Conservation (phyloP, 805 yeast genomes). For the Saccharomycopsis lassenensis region DNA sequence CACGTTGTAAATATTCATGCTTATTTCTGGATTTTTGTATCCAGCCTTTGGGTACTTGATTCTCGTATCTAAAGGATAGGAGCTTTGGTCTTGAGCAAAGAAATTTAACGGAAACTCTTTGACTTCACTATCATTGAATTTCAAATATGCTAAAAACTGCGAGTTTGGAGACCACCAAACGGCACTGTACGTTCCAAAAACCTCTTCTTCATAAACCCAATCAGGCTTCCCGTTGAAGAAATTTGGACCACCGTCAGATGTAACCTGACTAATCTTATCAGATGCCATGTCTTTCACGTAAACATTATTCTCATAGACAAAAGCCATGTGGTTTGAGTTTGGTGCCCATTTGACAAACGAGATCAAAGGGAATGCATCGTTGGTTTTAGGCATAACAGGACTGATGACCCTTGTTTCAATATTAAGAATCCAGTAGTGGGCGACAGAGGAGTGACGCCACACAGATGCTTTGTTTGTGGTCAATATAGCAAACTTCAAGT, state of each 20-base stretch:
- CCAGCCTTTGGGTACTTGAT: slow-evolving; percentile 73
- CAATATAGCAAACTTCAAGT: slow-evolving; percentile 46
- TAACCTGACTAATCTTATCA: slow-evolving; percentile 26
- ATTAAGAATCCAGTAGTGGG: slow-evolving; percentile 33
- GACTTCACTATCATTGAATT: slow-evolving; percentile 50
- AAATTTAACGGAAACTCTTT: slow-evolving; percentile 32
- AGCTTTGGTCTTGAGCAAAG: slow-evolving; percentile 23
- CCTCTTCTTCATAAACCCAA: slow-evolving; percentile 83
- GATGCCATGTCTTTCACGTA: slow-evolving; percentile 28
- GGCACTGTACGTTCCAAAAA: slow-evolving; percentile 43
- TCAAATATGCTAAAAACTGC: slow-evolving; percentile 40
- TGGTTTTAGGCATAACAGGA: slow-evolving; percentile 19
- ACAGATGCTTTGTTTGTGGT: slow-evolving; percentile 51
- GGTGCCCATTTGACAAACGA: slow-evolving; percentile 67
- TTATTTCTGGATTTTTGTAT: slow-evolving; percentile 42
- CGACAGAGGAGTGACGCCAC: slow-evolving; percentile 42
- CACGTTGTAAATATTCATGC: slow-evolving; percentile 34
- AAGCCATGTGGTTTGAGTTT: slow-evolving; percentile 51
- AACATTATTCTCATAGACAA: slow-evolving; percentile 60
- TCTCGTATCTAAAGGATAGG: slow-evolving; percentile 36
- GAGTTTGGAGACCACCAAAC: slow-evolving; percentile 71
- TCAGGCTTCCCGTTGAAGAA: slow-evolving; percentile 64
- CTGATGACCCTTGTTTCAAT: slow-evolving; percentile 22
- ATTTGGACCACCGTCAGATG: slow-evolving; percentile 40
- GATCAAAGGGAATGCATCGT: slow-evolving; percentile 24